Percentiles rank a stretch among this genome's conserved stretches.
Evolutionary conservation across 208 protist species (phyloP).

Genomic region (Trypanosoma conorhini): DNA sequence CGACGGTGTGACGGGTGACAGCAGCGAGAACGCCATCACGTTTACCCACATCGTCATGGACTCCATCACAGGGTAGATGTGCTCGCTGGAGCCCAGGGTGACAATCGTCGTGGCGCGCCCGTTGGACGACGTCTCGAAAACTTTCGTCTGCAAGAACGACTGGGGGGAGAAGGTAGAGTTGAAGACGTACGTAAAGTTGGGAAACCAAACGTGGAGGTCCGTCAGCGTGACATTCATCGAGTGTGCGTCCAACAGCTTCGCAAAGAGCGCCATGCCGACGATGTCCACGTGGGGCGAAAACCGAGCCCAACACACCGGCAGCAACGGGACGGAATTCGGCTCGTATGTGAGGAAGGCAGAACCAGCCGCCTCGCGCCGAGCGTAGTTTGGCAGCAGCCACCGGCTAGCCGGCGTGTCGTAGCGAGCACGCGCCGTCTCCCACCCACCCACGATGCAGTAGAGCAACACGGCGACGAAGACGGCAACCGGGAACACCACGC

Average conservation of each 20-base stretch:
- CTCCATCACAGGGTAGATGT: constrained; percentile 43
- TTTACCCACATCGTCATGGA: constrained; percentile 64
- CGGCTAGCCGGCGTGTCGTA: constrained; percentile 19
- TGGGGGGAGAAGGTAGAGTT: constrained; percentile 2
- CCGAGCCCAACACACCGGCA: constrained; percentile 42
- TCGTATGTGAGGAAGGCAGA: neutral
- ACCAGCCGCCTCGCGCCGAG: neutral
- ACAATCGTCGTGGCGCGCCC: constrained; percentile 43
- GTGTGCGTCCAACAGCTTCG: constrained; percentile 53
- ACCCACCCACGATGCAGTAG: constrained; percentile 10
- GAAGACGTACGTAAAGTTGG: constrained; percentile 29
- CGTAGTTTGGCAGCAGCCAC: constrained; percentile 4
- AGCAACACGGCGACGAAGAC: constrained; percentile 17
- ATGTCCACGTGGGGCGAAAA: constrained; percentile 43
- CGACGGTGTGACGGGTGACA: constrained; percentile 54
- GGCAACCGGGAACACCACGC: neutral
- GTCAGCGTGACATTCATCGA: constrained; percentile 24
- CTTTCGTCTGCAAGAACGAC: constrained; percentile 33
- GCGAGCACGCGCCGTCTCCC: neutral
- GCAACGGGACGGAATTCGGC: neutral
- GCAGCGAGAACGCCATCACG: constrained; percentile 42
- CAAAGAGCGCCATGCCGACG: constrained; percentile 59
- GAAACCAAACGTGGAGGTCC: constrained; percentile 64
- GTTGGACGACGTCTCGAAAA: constrained; percentile 29
- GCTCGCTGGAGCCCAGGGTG: constrained; percentile 32